Percentiles rank a stretch among this genome's conserved stretches.
Conservation (phyloP, 257 asterid genomes). For the Przewalskia tangutica region DNA sequence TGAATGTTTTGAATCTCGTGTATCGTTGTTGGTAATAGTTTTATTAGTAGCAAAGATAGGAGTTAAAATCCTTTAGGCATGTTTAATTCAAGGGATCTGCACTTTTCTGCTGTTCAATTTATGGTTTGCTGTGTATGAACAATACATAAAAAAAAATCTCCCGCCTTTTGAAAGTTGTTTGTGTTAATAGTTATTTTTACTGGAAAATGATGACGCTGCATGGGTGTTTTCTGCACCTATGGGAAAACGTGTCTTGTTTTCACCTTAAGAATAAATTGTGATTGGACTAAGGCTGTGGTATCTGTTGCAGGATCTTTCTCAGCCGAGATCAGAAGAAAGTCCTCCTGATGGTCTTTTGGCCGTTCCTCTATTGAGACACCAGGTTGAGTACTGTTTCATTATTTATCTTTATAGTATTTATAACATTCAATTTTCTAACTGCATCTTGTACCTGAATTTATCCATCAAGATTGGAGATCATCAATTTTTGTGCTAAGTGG, state of each 20-base stretch:
- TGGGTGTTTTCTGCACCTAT: background rate
- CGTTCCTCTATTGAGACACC: conserved; percentile 80
- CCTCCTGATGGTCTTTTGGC: conserved; percentile 81
- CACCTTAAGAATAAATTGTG: background rate
- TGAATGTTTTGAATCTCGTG: background rate
- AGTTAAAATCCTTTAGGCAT: background rate
- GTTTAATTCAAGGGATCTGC: background rate
- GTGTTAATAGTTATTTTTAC: background rate
- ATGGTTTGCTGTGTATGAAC: background rate
- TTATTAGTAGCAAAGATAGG: background rate
- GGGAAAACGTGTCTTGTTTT: background rate
- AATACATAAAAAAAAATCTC: background rate
- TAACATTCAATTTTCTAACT: background rate
- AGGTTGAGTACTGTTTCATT: conserved; percentile 20
- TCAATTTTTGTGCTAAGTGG: background rate
- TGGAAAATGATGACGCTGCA: background rate
- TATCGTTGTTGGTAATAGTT: background rate
- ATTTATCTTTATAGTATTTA: background rate
- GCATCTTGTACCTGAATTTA: background rate
- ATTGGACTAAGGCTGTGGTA: background rate
- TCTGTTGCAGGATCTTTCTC: conserved; percentile 46
- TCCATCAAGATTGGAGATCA: background rate
- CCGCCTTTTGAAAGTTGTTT: background rate
- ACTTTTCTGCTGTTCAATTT: background rate
- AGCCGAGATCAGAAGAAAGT: conserved; percentile 66